These are phyloP conservation scores for Boletus subcaerulescens DNA, from an alignment of 768 basidiomycete genomes.

Conservation along the genomic window DNA sequence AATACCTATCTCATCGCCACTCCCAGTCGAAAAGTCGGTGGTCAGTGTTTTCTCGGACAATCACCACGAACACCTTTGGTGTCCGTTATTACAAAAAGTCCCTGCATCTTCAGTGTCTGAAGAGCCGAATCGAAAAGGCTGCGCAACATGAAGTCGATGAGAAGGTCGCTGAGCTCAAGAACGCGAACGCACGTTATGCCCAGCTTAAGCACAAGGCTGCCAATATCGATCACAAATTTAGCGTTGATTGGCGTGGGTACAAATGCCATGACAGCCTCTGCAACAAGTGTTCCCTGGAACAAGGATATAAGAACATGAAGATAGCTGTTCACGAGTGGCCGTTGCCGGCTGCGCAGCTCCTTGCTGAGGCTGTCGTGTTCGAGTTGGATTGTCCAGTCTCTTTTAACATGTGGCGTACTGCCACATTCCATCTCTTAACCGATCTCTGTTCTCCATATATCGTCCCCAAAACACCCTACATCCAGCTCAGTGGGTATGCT, in stretches of 20 bases:
- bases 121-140: conserved; percentile 26
- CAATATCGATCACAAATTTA: too few relatives aligned
- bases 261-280: too few relatives aligned
- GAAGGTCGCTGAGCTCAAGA: conserved; percentile 30
- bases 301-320: conserved; percentile 26
- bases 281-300: too few relatives aligned
- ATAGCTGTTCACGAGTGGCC: conserved; percentile 49
- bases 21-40: conserved; percentile 3
- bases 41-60: conserved; percentile 35
- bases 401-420: conserved; percentile 43
- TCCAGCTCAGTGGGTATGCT: conserved; percentile 9
- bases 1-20: conserved; percentile 35
- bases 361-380: conserved; percentile 36
- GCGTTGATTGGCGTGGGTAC: too few relatives aligned
- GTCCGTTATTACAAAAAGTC: conserved; percentile 36
- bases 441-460: conserved; percentile 34
- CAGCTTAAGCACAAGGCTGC: conserved; percentile 23
- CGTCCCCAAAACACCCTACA: conserved; percentile 14
- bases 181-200: conserved; percentile 21
- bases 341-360: conserved; percentile 28
- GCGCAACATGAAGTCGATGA: conserved; percentile 21
- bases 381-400: conserved; percentile 39
- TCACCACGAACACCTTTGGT: conserved; percentile 26
- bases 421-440: conserved; percentile 38
- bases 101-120: conserved; percentile 21